Base-by-base conservation (phyloP, 441 rosid species). In the Eutrema salsugineum region DNA sequence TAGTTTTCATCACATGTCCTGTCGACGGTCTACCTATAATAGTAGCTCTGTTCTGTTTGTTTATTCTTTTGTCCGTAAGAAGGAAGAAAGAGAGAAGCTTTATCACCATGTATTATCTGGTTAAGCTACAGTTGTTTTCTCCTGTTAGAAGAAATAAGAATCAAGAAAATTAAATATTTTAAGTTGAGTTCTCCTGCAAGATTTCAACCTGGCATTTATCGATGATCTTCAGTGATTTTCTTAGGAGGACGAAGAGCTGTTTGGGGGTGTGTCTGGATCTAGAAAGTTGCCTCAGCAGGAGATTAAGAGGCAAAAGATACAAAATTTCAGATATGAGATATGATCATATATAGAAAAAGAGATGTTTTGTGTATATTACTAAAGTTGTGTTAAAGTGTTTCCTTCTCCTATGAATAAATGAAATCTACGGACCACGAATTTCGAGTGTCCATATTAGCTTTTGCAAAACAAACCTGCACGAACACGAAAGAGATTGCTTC, bases 401-500 rank as follows among this genome's bases (percentile, higher is more conserved):
- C 67, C 72, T 76, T 59, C 68, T 81, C 66, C 61, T 76, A 68
- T 51, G 77, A 77, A 70, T 71, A 78, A 80, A 81, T 40, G 83
- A 86, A 77, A 83, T 86, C 81, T 77, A 85, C 85, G 87, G 91
- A 85, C 57, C 82, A 76, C 87, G 78, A 78, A 88, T 77, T 33
- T 77, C 76, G 80, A 77, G 76, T 44, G 74, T 85, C 96, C 92
- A 78, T 80, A 80, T 87, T 91, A 90, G 95, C 97, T 80, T 86
- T 87, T 84, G 85, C 88, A 84, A 80, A 91, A 87, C 84, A 88
- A 83, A 94, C 99, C 99, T 91, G 99, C 99, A 91, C 78, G 84
- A 85, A 86, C 90, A 90, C 70, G 89, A 90, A 91, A 90, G 82
- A 87, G 86, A 90, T 75, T 83, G 80, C 93, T 91, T 77, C 90